Percentiles rank a stretch among this genome's conserved stretches.
phyloP scores from a whole-genome alignment of 352 stramenopile genomes.

The Globisporangium spinosum region DNA sequence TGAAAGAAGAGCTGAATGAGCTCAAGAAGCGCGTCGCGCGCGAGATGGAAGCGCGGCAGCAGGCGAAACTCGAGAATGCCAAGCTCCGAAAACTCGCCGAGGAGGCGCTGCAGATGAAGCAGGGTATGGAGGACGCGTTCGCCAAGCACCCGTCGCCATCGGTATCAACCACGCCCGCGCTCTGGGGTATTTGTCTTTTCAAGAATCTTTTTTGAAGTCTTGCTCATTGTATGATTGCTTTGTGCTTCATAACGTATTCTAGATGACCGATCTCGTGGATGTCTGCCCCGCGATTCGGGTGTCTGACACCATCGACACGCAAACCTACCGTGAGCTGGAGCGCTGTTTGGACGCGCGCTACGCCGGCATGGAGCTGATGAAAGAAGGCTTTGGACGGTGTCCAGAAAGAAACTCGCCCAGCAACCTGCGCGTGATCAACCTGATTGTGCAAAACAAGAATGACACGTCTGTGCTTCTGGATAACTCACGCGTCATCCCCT shows the following conservation, averaged over 20 bases:
- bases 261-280: background rate
- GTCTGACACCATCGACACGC: background rate
- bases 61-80: constrained; percentile 18
- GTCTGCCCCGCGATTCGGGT: constrained; percentile 3
- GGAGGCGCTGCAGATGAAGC: constrained; percentile 1
- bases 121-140: background rate
- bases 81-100: constrained; percentile 13
- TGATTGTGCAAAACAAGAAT: background rate
- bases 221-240: too few species aligned
- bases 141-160: constrained; percentile 8
- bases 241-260: background rate
- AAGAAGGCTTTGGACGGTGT: background rate
- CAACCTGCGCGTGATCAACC: background rate
- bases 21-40: constrained; percentile 15
- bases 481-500: constrained; percentile 5
- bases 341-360: constrained; percentile 3
- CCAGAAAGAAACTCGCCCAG: background rate
- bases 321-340: constrained; percentile 3
- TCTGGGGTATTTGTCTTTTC: too few species aligned
- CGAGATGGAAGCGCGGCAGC: constrained; percentile 8
- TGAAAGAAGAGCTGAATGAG: background rate
- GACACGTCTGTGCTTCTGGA: background rate
- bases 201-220: too few species aligned
- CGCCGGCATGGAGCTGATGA: background rate
- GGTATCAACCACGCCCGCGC: background rate